These are phyloP conservation scores for Sordariomycetes sp. DNA, from an alignment of 2,329 filamentous ascomycete species.

Conservation along the genomic window DNA sequence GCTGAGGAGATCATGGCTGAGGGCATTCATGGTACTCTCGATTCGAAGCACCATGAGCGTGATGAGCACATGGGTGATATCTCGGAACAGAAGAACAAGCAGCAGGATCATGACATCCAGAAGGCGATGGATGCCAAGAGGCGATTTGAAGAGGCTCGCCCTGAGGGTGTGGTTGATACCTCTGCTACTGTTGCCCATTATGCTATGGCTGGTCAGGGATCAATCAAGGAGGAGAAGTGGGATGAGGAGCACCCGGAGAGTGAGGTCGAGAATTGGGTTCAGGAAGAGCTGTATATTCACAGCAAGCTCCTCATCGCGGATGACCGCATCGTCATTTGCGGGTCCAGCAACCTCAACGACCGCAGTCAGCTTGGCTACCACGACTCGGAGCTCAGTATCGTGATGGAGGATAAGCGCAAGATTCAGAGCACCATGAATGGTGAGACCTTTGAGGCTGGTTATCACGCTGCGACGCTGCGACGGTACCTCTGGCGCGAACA, in stretches of 20 bases:
- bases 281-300: constrained; percentile 94
- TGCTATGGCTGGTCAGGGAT: constrained; percentile 62
- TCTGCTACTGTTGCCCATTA: constrained; percentile 56
- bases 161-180: constrained; percentile 25
- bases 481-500: constrained; percentile 87
- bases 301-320: constrained; percentile 85
- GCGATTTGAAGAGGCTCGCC: constrained; percentile 40
- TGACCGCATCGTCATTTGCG: constrained; percentile 76
- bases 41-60: constrained; percentile 30
- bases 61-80: constrained; percentile 39
- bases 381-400: constrained; percentile 82
- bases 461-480: constrained; percentile 72
- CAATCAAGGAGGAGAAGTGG: constrained; percentile 62
- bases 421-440: constrained; percentile 73
- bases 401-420: constrained; percentile 74
- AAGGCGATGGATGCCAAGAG: constrained; percentile 37
- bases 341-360: constrained; percentile 87
- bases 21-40: constrained; percentile 53
- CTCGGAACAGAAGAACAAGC: constrained; percentile 23
- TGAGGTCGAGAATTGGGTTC: constrained; percentile 83
- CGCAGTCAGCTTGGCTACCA: constrained; percentile 80
- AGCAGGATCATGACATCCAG: constrained; percentile 23
- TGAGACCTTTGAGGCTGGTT: constrained; percentile 65
- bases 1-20: constrained; percentile 80
- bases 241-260: constrained; percentile 60